These are phyloP conservation scores for Neopestalotiopsis rosae DNA, from an alignment of 2,329 filamentous ascomycete species.

Conservation along the genomic window DNA sequence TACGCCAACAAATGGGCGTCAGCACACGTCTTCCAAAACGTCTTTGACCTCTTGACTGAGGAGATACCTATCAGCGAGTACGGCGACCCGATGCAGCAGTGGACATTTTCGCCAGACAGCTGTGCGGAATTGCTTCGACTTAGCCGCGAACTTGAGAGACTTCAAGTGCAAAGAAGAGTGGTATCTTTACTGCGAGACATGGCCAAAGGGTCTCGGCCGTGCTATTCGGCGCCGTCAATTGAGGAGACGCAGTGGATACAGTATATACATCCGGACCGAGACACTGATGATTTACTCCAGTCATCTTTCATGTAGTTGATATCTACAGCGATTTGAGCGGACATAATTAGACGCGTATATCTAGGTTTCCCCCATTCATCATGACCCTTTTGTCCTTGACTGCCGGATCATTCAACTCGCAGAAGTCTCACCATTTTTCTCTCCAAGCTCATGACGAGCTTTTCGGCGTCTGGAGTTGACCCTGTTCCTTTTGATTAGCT, in stretches of 20 bases:
- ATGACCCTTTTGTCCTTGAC: not conserved
- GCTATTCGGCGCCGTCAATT: not conserved
- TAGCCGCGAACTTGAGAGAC: not conserved
- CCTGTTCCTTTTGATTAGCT: not conserved
- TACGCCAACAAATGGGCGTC: not conserved
- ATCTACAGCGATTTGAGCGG: too few species aligned
- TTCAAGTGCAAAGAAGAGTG: not conserved
- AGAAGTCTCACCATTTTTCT: not conserved
- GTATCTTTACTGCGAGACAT: not conserved
- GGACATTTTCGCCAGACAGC: not conserved
- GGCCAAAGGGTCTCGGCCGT: not conserved
- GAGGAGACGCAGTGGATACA: conserved; percentile 1
- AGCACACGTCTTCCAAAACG: not conserved
- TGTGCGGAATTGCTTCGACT: not conserved
- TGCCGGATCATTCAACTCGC: not conserved
- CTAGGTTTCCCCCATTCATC: not conserved
- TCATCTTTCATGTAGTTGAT: not conserved
- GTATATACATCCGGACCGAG: not conserved
- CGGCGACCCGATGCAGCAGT: not conserved
- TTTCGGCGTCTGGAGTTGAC: not conserved
- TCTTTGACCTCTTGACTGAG: not conserved
- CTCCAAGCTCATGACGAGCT: not conserved
- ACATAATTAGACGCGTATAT: too few species aligned
- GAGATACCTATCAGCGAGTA: not conserved
- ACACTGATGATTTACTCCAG: not conserved